These are phyloP conservation scores for Eimeria nieschulzi DNA, from an alignment of 169 alveolate genomes.

Conservation along the genomic window DNA sequence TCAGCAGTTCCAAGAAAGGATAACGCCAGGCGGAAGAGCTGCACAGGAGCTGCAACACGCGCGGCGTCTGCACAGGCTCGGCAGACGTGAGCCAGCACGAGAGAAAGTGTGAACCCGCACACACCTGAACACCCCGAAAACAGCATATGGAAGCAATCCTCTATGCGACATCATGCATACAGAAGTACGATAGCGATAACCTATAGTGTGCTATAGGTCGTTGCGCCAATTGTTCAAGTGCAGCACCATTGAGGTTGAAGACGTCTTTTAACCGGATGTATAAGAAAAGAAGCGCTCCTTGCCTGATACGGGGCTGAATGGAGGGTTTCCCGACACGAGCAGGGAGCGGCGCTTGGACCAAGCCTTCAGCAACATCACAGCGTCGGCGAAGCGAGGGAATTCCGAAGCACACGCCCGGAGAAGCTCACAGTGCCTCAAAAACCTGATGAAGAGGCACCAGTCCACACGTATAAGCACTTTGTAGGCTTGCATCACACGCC, in stretches of 20 bases:
- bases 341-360: conserved; percentile 69
- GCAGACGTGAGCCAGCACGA: conserved; percentile 63
- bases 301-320: conserved; percentile 41
- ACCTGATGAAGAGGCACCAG: neutral
- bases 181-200: too few species aligned
- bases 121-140: neutral
- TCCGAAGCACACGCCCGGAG: conserved; percentile 29
- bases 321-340: conserved; percentile 16
- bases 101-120: conserved; percentile 67
- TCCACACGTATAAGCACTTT: too few species aligned
- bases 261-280: too few species aligned
- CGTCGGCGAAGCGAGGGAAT: conserved; percentile 47
- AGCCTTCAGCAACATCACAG: conserved; percentile 55
- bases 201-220: too few species aligned
- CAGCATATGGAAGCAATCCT: neutral
- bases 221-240: too few species aligned
- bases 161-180: too few species aligned
- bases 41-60: conserved; percentile 49
- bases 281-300: neutral
- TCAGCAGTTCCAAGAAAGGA: conserved; percentile 57
- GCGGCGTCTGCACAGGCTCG: conserved; percentile 26
- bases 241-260: too few species aligned
- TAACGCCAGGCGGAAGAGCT: conserved; percentile 61
- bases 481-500: too few species aligned
- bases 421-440: conserved; percentile 16